These are phyloP conservation scores for Schwanniomyces vanrijiae DNA, from an alignment of 805 yeast genomes.

Conservation along the genomic window DNA sequence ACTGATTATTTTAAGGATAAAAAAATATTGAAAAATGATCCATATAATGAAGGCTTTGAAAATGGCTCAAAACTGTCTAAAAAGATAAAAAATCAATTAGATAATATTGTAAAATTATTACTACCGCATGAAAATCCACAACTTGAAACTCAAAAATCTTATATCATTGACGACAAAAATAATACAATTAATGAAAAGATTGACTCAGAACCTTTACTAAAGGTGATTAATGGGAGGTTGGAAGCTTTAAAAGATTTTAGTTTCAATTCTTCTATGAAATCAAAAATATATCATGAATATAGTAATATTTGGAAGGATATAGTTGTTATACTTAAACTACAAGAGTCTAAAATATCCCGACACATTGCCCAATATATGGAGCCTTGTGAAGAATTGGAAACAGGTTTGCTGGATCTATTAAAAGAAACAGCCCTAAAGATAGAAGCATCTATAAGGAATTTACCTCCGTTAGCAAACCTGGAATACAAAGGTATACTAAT, in stretches of 20 bases:
- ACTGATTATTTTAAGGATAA: neutral
- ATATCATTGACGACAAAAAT: constrained; percentile 28
- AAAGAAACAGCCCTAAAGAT: constrained; percentile 2
- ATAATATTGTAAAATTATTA: constrained; percentile 10
- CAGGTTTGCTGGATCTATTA: constrained; percentile 4
- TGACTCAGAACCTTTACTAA: constrained; percentile 32
- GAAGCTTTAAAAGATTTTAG: constrained; percentile 27
- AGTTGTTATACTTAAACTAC: constrained; percentile 16
- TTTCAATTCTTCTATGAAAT: constrained; percentile 20
- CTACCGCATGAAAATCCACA: neutral
- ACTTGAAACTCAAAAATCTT: neutral
- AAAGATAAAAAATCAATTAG: constrained; percentile 16
- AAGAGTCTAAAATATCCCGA: constrained; percentile 24
- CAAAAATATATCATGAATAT: constrained; percentile 28
- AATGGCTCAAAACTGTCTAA: constrained; percentile 31
- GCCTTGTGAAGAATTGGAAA: constrained; percentile 5
- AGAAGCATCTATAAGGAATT: neutral
- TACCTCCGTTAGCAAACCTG: neutral
- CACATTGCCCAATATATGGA: constrained; percentile 11
- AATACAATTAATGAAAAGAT: constrained; percentile 35
- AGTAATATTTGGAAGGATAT: constrained; percentile 29
- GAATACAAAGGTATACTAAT: neutral
- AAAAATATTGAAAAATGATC: constrained; percentile 23
- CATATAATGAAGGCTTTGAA: constrained; percentile 36
- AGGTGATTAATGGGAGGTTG: constrained; percentile 26